A percentile compares a stretch with the other conserved stretches of the same genome.
phyloP scores from a whole-genome alignment of 805 yeast species.

The Cyberlindnera japonica region DNA sequence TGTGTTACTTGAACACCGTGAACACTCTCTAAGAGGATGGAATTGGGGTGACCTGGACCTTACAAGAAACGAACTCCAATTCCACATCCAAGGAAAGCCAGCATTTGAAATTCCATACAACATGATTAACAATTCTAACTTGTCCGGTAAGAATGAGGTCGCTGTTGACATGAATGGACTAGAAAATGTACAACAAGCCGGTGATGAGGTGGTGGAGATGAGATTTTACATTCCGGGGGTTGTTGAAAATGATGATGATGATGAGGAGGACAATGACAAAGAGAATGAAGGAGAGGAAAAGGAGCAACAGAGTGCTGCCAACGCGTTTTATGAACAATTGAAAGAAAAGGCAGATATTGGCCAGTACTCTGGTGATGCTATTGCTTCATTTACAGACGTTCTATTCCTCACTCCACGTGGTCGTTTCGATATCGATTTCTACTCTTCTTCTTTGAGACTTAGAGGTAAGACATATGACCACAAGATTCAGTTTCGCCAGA shows the following conservation, averaged over 20 bases:
- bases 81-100: slow-evolving; percentile 83
- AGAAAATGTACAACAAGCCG: slow-evolving; percentile 58
- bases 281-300: slow-evolving; percentile 34
- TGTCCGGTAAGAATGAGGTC: slow-evolving; percentile 91
- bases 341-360: slow-evolving; percentile 94
- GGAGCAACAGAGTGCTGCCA: slow-evolving; percentile 67
- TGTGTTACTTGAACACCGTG: slow-evolving; percentile 72
- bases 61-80: slow-evolving; percentile 86
- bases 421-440: slow-evolving; percentile 95
- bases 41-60: slow-evolving; percentile 96
- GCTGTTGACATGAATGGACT: slow-evolving; percentile 77
- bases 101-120: slow-evolving; percentile 86
- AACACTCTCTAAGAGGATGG: slow-evolving; percentile 97
- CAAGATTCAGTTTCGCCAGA: slow-evolving; percentile 84
- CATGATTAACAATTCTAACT: slow-evolving; percentile 76
- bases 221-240: slow-evolving; percentile 92
- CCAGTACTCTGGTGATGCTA: slow-evolving; percentile 89
- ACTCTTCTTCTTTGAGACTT: slow-evolving; percentile 77
- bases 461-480: slow-evolving; percentile 98
- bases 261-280: slow-evolving; percentile 4
- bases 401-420: slow-evolving; percentile 97
- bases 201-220: slow-evolving; percentile 95
- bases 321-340: slow-evolving; percentile 82
- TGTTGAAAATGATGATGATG: slow-evolving; percentile 41
- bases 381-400: slow-evolving; percentile 87